A percentile compares a stretch with the other conserved stretches of the same genome.
Conservation (phyloP, 352 stramenopile genomes). For the Hyaloperonospora brassicae region DNA sequence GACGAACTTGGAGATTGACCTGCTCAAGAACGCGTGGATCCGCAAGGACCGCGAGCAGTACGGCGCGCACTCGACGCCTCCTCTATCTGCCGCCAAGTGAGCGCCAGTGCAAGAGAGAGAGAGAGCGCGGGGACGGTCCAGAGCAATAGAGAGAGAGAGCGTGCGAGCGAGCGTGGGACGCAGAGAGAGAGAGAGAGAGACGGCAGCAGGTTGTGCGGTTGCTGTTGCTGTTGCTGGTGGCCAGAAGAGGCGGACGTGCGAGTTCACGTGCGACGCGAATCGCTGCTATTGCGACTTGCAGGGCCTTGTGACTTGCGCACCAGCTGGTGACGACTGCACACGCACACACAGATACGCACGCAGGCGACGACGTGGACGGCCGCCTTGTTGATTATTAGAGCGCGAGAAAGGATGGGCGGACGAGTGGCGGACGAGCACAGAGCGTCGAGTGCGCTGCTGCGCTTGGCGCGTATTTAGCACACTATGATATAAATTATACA, state of each 20-base stretch:
- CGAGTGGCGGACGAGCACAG: slow-evolving; percentile 2
- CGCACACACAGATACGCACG: not conserved
- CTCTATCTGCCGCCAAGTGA: slow-evolving; percentile 33
- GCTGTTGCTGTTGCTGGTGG: too few relatives aligned
- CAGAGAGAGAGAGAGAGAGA: too few relatives aligned
- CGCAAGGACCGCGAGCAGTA: slow-evolving; percentile 47
- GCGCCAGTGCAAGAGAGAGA: not conserved
- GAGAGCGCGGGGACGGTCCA: not conserved
- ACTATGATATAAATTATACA: slow-evolving; percentile 33
- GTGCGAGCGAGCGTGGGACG: too few relatives aligned
- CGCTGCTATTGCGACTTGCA: too few relatives aligned
- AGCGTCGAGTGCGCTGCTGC: slow-evolving; percentile 3
- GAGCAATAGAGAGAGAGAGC: not conserved
- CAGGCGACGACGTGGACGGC: too few relatives aligned
- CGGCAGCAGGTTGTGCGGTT: too few relatives aligned
- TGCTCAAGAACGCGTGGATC: slow-evolving; percentile 56
- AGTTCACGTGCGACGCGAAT: too few relatives aligned
- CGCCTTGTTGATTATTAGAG: not conserved
- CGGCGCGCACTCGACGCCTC: slow-evolving; percentile 23
- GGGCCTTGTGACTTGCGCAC: too few relatives aligned
- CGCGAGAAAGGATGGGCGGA: slow-evolving; percentile 11
- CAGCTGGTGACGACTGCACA: not conserved
- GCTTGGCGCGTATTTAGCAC: slow-evolving; percentile 25
- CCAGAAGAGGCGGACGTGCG: too few relatives aligned
- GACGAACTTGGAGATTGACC: slow-evolving; percentile 55